Conservation (phyloP, 306 rosid genomes). For the Alnus glutinosa region DNA sequence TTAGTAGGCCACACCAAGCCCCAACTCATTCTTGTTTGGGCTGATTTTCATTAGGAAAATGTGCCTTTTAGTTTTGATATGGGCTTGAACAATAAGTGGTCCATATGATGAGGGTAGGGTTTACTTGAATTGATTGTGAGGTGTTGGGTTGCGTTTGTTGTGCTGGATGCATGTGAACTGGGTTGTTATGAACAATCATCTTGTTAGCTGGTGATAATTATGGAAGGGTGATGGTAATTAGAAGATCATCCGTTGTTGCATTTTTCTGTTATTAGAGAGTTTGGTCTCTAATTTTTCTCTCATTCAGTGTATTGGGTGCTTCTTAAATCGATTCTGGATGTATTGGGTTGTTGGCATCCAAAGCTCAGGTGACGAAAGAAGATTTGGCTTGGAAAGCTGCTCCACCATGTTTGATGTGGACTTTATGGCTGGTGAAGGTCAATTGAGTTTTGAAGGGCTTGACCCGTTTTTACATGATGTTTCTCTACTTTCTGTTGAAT, state of each 20-base stretch:
- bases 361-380: neutral
- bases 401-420: neutral
- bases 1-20: neutral
- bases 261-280: neutral
- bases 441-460: neutral
- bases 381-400: neutral
- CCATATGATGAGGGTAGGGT: neutral
- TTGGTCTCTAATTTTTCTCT: neutral
- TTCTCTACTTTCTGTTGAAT: neutral
- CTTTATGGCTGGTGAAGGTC: neutral
- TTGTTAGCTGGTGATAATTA: neutral
- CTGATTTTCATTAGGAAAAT: no score
- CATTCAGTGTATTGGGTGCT: neutral
- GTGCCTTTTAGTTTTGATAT: no score
- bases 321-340: neutral
- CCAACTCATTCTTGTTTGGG: neutral
- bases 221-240: neutral
- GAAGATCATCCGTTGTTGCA: neutral
- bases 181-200: neutral
- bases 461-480: neutral
- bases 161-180: neutral
- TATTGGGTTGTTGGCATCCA: neutral
- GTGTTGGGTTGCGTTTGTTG: neutral
- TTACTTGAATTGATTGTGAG: neutral
- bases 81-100: neutral